These are phyloP conservation scores for Dinochytrium kinnereticum DNA, from an alignment of 371 early-diverging fungal species.

Conservation along the genomic window DNA sequence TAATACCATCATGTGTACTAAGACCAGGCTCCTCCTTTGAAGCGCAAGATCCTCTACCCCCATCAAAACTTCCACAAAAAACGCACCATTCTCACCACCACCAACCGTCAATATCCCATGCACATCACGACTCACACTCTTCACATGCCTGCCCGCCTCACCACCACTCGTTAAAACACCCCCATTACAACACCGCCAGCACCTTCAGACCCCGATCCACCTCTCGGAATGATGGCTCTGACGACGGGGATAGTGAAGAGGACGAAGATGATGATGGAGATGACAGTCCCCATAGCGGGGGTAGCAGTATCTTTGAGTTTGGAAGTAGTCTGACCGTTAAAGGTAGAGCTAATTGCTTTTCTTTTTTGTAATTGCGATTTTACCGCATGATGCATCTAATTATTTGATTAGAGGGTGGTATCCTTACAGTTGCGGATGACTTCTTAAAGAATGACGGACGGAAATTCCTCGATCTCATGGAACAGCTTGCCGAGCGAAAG, in stretches of 20 bases:
- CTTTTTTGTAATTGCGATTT: neutral
- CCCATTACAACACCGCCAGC: too few relatives aligned
- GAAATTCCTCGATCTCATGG: constrained; percentile 94
- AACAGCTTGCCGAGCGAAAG: constrained; percentile 86
- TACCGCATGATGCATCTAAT: too few relatives aligned
- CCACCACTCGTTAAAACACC: constrained; percentile 41
- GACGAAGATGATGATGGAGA: constrained; percentile 36
- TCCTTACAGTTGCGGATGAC: constrained; percentile 89
- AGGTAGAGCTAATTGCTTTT: constrained; percentile 48
- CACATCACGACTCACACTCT: constrained; percentile 25
- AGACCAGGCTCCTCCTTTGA: too few relatives aligned
- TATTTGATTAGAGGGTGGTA: constrained; percentile 60
- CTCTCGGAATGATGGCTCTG: constrained; percentile 4
- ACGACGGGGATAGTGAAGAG: constrained; percentile 35
- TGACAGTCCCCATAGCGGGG: constrained; percentile 51
- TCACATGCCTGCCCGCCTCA: neutral
- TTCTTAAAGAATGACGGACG: constrained; percentile 89
- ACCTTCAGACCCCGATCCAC: constrained; percentile 1
- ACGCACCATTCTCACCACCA: constrained; percentile 30
- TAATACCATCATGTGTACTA: too few relatives aligned
- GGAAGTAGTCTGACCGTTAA: constrained; percentile 71
- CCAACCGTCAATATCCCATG: constrained; percentile 32
- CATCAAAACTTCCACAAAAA: constrained; percentile 23
- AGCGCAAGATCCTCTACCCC: constrained; percentile 12
- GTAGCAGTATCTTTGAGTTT: constrained; percentile 65